Evolutionary conservation across 2,329 filamentous ascomycete species (phyloP), one percentile per base, ranked within the genome.

Genomic region (Davidsoniella virescens): DNA sequence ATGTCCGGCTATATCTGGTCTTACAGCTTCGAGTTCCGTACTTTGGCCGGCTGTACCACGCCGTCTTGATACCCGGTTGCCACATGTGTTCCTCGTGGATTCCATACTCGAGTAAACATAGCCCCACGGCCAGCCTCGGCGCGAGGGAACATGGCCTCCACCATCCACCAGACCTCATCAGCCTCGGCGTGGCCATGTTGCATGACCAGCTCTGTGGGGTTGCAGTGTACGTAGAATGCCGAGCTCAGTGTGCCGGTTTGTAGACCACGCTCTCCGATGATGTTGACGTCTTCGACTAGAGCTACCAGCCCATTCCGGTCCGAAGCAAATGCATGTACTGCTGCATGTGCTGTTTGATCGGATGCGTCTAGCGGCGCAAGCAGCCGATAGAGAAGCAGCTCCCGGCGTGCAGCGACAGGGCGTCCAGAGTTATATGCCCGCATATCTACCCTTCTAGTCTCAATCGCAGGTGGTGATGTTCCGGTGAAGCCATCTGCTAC

Each of bases 361-460:
- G 65, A 60, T 2, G 51, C 54, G 0, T 67, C 62, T 2, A 75
- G 59, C 0, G 70, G 69, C 45, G 63, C 62, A 1, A 70, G 60
- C 2, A 72, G 63, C 0, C 71, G 68, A 54, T 76, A 76, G 5
- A 72, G 55, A 1, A 74, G 55, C 6, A 76, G 60, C 55, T 76
- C 69, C 16, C 69, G 64, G 5, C 67, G 62, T 36, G 73, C 70
- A 3, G 68, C 60, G 6, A 71, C 52, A 0, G 66, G 60, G 44
- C 63, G 66, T 0, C 55, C 63, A 7, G 59, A 57, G 55, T 76
- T 76, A 54, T 64, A 71, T 0, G 50, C 59, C 0, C 54, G 55
- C 67, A 76, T 70, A 56, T 75, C 71, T 6, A 76, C 72, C 59
- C 75, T 75, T 57, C 67, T 67, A 69, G 75, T 73, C 44, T 73